phyloP scores from a whole-genome alignment of 176 grass and related monocot genomes.

The Aegilops sharonensis region DNA sequence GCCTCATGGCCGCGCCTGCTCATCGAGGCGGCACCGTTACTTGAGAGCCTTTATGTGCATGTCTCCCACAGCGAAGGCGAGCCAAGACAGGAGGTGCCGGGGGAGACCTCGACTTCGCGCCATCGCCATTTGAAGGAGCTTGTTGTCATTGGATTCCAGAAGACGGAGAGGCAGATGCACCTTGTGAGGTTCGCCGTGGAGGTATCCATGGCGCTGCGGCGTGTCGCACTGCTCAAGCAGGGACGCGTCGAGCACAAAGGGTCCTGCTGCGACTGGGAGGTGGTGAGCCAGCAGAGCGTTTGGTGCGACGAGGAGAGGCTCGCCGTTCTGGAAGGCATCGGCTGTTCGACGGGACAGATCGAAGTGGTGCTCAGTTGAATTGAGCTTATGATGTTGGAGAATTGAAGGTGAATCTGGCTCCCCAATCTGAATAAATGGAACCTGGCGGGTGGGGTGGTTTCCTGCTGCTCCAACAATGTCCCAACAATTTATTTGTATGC shows the following conservation, averaged over 20 bases:
- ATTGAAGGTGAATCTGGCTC: background rate
- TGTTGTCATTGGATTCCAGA: background rate
- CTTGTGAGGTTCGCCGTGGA: background rate
- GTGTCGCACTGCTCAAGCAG: background rate
- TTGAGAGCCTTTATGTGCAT: background rate
- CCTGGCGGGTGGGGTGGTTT: background rate
- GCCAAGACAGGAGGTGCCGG: background rate
- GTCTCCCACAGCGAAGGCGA: background rate
- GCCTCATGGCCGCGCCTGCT: background rate
- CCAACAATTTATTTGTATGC: background rate
- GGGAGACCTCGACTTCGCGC: background rate
- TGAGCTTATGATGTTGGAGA: background rate
- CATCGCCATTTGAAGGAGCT: conserved; percentile 6
- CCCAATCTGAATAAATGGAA: background rate
- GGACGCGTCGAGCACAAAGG: background rate
- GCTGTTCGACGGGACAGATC: background rate
- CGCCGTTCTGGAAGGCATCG: background rate
- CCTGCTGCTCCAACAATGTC: background rate
- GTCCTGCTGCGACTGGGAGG: background rate
- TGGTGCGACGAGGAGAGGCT: background rate
- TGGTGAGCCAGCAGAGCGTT: background rate
- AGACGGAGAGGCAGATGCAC: background rate
- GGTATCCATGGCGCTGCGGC: background rate
- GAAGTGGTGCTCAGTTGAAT: background rate
- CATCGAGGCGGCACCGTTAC: background rate